A percentile compares a stretch with the other conserved stretches of the same genome.
These are phyloP conservation scores for Geranium incanum DNA, from an alignment of 441 rosid genomes.

Conservation along the genomic window DNA sequence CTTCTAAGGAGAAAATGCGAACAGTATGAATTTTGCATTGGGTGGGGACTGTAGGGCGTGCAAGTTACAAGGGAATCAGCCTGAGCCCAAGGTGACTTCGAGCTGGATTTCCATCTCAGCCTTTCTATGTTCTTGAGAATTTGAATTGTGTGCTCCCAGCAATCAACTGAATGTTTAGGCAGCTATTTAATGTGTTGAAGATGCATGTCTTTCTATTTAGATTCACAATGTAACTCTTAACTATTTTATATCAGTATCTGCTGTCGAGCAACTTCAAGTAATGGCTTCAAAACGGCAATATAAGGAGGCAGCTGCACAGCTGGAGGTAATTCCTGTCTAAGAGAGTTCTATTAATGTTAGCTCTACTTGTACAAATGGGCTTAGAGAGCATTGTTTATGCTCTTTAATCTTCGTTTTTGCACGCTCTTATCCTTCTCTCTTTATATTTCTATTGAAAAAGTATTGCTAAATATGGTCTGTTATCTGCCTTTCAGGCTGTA, in stretches of 20 bases:
- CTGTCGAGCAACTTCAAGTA: conserved; percentile 97
- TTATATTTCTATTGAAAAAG: background rate
- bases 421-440: background rate
- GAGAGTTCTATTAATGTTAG: background rate
- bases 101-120: background rate
- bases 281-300: conserved; percentile 98
- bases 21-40: background rate
- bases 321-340: conserved; percentile 56
- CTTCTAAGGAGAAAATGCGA: too few species aligned
- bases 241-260: conserved; percentile 63
- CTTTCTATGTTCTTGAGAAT: background rate
- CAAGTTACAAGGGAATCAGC: background rate
- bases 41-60: background rate
- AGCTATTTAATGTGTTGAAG: conserved; percentile 6
- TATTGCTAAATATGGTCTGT: conserved; percentile 17
- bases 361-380: background rate
- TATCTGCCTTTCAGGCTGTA: conserved; percentile 72
- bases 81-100: background rate
- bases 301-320: conserved; percentile 98
- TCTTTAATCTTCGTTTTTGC: background rate
- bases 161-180: conserved; percentile 5
- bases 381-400: background rate
- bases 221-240: conserved; percentile 20
- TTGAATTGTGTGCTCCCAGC: background rate
- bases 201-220: conserved; percentile 10